Base-by-base conservation (phyloP, 495 filamentous ascomycete species). In the Podospora pseudocomata region DNA sequence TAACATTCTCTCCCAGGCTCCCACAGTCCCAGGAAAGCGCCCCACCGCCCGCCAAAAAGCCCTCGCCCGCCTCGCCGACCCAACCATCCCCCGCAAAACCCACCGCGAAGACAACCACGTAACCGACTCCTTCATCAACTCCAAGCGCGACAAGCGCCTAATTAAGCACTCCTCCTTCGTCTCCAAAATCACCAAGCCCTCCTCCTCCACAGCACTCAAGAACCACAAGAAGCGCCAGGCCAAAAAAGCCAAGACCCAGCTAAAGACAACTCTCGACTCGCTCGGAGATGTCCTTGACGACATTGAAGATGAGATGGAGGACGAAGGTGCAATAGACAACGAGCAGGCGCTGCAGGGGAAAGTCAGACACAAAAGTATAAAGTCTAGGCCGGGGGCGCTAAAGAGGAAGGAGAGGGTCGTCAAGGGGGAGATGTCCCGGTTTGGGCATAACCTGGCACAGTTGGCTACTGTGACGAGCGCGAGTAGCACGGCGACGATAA, bases 351-450 rank as follows among this genome's bases (percentile, higher is more conserved):
- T 76, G 20, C 76, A 78, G 63, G 81, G 81, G 7, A 84, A 86
- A 69, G 85, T 91, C 63, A 82, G 86, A 67, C 88, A 89, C 57
- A 89, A 88, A 79, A 92, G 88, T 59, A 71, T 98, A 65, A 89
- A 85, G 74, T 86, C 83, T 64, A 79, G 89, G 63, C 91, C 91
- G 0, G 94, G 94, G 0, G 92, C 92, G 16, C 82, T 92, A 81
- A 96, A 93, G 85, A 83, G 87, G 71, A 93, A 90, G 80, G 92
- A 93, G 77, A 88, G 86, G 76, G 55, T 97, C 30, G 90, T 96
- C 63, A 86, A 80, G 77, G 77, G 82, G 70, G 94, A 98, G 84
- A 87, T 90, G 75, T 88, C 92, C 77, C 82, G 94, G 67, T 97
- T 97, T 74, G 88, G 85, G 66, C 85, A 82, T 78, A 97, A 93